phyloP scores from a whole-genome alignment of 1,139 yeast genomes.

The Saccharomyces hybrid region DNA sequence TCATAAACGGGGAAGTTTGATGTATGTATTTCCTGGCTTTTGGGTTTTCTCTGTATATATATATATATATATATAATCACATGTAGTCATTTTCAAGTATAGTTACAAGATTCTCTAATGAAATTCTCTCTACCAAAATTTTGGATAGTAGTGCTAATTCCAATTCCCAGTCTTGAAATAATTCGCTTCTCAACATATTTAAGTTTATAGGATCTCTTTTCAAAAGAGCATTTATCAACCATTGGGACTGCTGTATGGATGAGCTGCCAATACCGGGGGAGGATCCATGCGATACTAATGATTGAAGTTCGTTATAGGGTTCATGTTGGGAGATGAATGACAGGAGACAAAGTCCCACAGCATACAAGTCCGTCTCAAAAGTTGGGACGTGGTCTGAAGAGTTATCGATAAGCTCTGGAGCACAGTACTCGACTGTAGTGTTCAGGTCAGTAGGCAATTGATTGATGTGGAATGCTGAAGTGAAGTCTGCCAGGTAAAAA shows the following conservation, averaged over 20 bases:
- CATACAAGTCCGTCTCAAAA: slow-evolving; percentile 14
- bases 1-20: slow-evolving; percentile 28
- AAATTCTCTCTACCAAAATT: slow-evolving; percentile 9
- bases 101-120: slow-evolving; percentile 9
- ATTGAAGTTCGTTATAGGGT: slow-evolving; percentile 14
- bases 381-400: neutral
- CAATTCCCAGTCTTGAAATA: slow-evolving; percentile 38
- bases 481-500: slow-evolving; percentile 15
- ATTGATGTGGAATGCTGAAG: slow-evolving; percentile 7
- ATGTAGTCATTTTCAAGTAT: slow-evolving; percentile 3
- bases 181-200: slow-evolving; percentile 50
- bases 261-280: slow-evolving; percentile 2
- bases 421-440: slow-evolving; percentile 17
- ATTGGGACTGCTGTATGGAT: slow-evolving; percentile 17
- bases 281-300: slow-evolving; percentile 1
- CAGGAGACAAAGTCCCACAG: slow-evolving; percentile 18
- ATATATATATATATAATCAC: neutral
- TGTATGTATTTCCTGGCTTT: neutral
- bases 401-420: slow-evolving; percentile 13
- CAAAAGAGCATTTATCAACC: slow-evolving; percentile 17
- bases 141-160: slow-evolving; percentile 11
- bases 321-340: slow-evolving; percentile 15
- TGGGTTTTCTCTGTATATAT: neutral
- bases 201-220: slow-evolving; percentile 15
- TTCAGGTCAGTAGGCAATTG: slow-evolving; percentile 5